These are phyloP conservation scores for Kodamaea neixiangensis DNA, from an alignment of 805 yeast genomes.

Conservation along the genomic window DNA sequence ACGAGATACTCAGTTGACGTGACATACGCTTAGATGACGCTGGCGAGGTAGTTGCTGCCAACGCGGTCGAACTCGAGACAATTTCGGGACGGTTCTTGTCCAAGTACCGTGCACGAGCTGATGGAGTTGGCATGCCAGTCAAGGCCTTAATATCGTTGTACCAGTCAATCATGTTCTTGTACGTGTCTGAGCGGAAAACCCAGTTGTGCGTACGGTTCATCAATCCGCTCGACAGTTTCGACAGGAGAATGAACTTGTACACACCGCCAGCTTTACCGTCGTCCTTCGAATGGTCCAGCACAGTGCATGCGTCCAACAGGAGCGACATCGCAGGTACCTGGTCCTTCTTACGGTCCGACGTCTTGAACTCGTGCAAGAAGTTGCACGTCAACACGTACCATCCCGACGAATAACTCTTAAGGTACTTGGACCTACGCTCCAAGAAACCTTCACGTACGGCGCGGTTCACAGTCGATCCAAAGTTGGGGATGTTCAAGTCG, in stretches of 20 bases:
- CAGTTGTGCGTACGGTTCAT: conserved; percentile 84
- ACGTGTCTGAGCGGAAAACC: conserved; percentile 91
- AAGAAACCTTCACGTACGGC: conserved; percentile 72
- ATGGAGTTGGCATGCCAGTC: conserved; percentile 62
- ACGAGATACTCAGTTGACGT: conserved; percentile 3
- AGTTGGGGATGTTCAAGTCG: conserved; percentile 67
- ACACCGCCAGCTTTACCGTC: conserved; percentile 56
- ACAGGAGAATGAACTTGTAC: conserved; percentile 77
- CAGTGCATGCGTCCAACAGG: conserved; percentile 73
- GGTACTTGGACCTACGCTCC: conserved; percentile 87
- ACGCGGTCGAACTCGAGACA: conserved; percentile 2
- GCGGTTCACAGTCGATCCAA: conserved; percentile 65
- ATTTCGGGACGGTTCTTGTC: conserved; percentile 22
- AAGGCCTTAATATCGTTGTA: conserved; percentile 71
- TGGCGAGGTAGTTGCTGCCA: conserved; percentile 9
- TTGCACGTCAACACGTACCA: conserved; percentile 91
- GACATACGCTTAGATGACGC: conserved; percentile 9
- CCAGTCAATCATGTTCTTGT: conserved; percentile 82
- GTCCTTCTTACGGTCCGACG: conserved; percentile 79
- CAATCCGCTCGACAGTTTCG: conserved; percentile 69
- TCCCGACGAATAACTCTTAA: conserved; percentile 87
- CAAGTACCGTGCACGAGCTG: conserved; percentile 51
- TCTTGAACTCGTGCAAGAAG: conserved; percentile 86
- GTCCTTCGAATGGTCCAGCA: conserved; percentile 79
- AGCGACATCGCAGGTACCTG: conserved; percentile 81